Conservation (phyloP, 495 filamentous ascomycete species). For the Aspergillus carlsbadensis region DNA sequence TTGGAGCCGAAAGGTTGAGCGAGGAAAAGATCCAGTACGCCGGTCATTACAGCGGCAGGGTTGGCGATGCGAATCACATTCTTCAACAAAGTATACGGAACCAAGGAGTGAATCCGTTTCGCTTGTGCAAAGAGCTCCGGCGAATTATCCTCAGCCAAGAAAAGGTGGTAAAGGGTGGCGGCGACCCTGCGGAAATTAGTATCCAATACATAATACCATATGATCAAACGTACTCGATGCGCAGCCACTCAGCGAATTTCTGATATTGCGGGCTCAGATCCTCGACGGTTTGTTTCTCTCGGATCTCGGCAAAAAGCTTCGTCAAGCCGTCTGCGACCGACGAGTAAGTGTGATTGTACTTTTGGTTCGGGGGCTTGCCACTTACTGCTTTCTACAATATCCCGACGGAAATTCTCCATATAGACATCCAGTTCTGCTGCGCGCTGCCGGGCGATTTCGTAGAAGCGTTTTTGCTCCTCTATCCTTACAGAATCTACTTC, state of each 20-base stretch:
- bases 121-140: slow-evolving; percentile 92
- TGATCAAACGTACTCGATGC: slow-evolving; percentile 66
- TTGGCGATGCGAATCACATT: slow-evolving; percentile 96
- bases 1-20: slow-evolving; percentile 90
- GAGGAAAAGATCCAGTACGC: slow-evolving; percentile 89
- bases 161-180: slow-evolving; percentile 94
- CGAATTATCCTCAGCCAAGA: slow-evolving; percentile 96
- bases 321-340: slow-evolving; percentile 70
- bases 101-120: slow-evolving; percentile 87
- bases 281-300: slow-evolving; percentile 77
- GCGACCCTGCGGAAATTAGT: slow-evolving; percentile 58
- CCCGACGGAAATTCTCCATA: slow-evolving; percentile 83
- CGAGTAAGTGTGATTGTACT: slow-evolving; percentile 6
- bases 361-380: slow-evolving; percentile 5
- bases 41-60: slow-evolving; percentile 91
- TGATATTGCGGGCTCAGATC: slow-evolving; percentile 93
- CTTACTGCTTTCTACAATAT: slow-evolving; percentile 77
- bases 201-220: neutral
- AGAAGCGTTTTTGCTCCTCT: slow-evolving; percentile 90
- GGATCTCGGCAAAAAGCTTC: slow-evolving; percentile 89
- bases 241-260: slow-evolving; percentile 97
- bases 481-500: slow-evolving; percentile 83
- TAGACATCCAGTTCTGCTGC: slow-evolving; percentile 93
- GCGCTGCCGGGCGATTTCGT: slow-evolving; percentile 88
- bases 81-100: slow-evolving; percentile 90